Evolutionary conservation across 2,329 filamentous ascomycete genomes (phyloP).

Genomic region (Aspergillus hortae): DNA sequence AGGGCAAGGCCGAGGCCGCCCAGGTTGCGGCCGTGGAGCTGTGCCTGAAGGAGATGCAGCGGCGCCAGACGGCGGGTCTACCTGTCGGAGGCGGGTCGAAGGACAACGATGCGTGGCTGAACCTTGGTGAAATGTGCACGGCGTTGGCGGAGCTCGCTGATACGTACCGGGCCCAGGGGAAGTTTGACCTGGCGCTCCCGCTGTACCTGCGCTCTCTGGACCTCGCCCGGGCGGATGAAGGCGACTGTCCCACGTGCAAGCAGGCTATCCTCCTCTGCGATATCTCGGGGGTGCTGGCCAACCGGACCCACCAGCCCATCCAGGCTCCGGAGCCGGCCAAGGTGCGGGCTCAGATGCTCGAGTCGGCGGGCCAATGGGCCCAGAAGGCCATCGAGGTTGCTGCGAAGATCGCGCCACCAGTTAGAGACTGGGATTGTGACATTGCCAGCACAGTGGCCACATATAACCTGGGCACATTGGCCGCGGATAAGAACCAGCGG

Average conservation of each 20-base stretch:
- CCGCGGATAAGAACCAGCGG: constrained; percentile 66
- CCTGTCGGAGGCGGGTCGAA: constrained; percentile 61
- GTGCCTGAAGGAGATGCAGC: constrained; percentile 67
- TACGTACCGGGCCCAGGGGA: constrained; percentile 69
- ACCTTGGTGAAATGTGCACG: constrained; percentile 35
- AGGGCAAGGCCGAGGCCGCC: constrained; percentile 69
- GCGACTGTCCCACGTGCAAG: constrained; percentile 61
- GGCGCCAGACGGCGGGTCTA: constrained; percentile 64
- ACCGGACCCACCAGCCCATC: constrained; percentile 29
- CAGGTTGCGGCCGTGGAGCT: constrained; percentile 81
- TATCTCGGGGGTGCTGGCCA: constrained; percentile 47
- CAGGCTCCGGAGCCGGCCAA: constrained; percentile 35
- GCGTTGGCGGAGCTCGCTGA: constrained; percentile 62
- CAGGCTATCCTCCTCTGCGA: constrained; percentile 68
- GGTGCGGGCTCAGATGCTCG: constrained; percentile 60
- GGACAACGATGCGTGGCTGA: constrained; percentile 35
- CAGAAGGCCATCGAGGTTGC: constrained; percentile 69
- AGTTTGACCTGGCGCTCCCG: constrained; percentile 78
- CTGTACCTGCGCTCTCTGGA: constrained; percentile 81
- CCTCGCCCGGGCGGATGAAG: constrained; percentile 53
- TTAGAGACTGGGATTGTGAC: constrained; percentile 75
- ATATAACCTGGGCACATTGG: constrained; percentile 84
- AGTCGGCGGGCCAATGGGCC: constrained; percentile 74
- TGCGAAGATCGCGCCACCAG: constrained; percentile 60
- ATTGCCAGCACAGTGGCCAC: constrained; percentile 76